phyloP scores from a whole-genome alignment of 2,329 filamentous ascomycete species.

The Diaporthe batatas region DNA sequence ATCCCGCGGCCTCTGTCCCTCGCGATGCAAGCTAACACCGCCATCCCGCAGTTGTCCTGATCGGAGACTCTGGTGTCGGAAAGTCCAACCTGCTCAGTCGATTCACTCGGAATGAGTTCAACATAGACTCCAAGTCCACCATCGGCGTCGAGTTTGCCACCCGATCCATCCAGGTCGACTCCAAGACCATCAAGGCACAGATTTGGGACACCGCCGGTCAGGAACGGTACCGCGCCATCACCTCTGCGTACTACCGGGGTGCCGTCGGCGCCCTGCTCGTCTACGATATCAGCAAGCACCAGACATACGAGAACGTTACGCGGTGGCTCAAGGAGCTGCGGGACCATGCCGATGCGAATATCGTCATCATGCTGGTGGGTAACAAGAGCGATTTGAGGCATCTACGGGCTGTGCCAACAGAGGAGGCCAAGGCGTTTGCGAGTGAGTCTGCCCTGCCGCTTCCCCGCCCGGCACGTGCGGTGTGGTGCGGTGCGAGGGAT shows the following conservation, averaged over 20 bases:
- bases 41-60: constrained; percentile 83
- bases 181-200: constrained; percentile 99
- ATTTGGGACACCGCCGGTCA: constrained; percentile 99
- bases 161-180: constrained; percentile 97
- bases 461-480: not conserved
- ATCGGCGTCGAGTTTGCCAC: constrained; percentile 99
- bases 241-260: constrained; percentile 98
- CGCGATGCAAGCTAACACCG: constrained; percentile 48
- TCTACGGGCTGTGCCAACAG: constrained; percentile 94
- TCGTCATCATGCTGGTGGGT: constrained; percentile 99
- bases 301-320: constrained; percentile 99
- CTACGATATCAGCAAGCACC: constrained; percentile 99
- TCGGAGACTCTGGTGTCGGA: constrained; percentile 98
- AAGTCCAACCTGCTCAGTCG: constrained; percentile 99
- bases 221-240: constrained; percentile 99
- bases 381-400: constrained; percentile 99
- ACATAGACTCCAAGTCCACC: constrained; percentile 99
- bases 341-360: constrained; percentile 98
- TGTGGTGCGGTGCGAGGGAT: constrained; percentile 8
- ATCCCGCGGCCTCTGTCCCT: constrained; percentile 45
- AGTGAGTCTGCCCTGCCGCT: constrained; percentile 65
- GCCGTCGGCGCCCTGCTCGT: constrained; percentile 97
- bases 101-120: constrained; percentile 99
- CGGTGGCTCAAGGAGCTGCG: constrained; percentile 99
- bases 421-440: constrained; percentile 98